Percentiles rank a stretch among this genome's conserved stretches.
phyloP scores from a whole-genome alignment of 2,329 filamentous ascomycete genomes.

The Verruconis gallopava region DNA sequence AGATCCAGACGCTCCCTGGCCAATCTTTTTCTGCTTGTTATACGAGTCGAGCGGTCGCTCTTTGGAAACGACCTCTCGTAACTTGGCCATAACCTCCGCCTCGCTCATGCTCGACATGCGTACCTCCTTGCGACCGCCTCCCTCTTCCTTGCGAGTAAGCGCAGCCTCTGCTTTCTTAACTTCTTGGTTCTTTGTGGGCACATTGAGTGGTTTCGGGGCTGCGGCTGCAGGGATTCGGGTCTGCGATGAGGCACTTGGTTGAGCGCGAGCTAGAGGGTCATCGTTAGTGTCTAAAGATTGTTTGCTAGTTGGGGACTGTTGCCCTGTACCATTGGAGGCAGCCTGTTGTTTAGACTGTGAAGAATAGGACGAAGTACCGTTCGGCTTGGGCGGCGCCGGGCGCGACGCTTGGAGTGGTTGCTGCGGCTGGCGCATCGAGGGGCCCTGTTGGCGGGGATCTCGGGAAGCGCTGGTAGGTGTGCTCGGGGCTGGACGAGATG shows the following conservation, averaged over 20 bases:
- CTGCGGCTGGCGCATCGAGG: conserved; percentile 21
- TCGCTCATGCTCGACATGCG: conserved; percentile 99
- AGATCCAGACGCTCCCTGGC: conserved; percentile 92
- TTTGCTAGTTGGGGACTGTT: conserved; percentile 7
- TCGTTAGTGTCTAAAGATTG: conserved; percentile 1
- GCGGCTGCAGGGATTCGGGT: conserved; percentile 24
- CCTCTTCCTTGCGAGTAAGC: conserved; percentile 62
- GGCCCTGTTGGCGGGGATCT: conserved; percentile 7
- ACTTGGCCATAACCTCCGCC: conserved; percentile 88
- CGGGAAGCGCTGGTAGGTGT: conserved; percentile 45
- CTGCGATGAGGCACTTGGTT: conserved; percentile 5
- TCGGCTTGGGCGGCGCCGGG: conserved; percentile 55
- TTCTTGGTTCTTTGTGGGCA: conserved; percentile 44
- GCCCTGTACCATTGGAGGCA: conserved; percentile 10
- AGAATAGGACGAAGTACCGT: conserved; percentile 16
- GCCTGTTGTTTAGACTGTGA: conserved; percentile 5
- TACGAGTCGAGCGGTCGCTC: conserved; percentile 91
- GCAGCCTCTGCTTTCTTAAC: conserved; percentile 85
- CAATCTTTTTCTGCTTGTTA: conserved; percentile 99
- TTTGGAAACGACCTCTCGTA: conserved; percentile 89
- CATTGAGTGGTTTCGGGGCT: conserved; percentile 43
- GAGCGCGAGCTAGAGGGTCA: conserved; percentile 3
- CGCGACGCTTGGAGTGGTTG: conserved; percentile 57
- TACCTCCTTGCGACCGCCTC: conserved; percentile 72
- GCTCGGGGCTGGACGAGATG: conserved; percentile 69